A percentile compares a stretch with the other conserved stretches of the same genome.
phyloP scores from a whole-genome alignment of 108 stramenopile genomes.

The Nitzschia sp. region DNA sequence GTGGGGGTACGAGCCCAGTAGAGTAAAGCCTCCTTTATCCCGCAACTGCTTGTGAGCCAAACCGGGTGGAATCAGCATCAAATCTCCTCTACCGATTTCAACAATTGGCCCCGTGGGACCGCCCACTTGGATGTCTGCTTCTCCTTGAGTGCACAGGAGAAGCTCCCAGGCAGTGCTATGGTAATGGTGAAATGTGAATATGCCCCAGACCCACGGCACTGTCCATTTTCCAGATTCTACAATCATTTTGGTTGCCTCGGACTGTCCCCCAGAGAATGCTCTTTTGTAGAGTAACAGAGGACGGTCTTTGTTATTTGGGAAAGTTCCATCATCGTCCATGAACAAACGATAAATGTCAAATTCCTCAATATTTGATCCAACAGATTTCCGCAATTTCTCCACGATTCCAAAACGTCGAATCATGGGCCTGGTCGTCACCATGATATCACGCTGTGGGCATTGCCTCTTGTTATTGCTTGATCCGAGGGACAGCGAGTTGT shows the following conservation, averaged over 20 bases:
- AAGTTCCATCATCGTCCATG: constrained; percentile 30
- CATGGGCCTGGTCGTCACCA: neutral
- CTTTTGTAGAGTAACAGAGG: constrained; percentile 27
- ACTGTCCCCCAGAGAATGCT: constrained; percentile 17
- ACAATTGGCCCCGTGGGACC: constrained; percentile 24
- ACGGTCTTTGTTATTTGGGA: constrained; percentile 27
- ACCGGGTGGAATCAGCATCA: constrained; percentile 33
- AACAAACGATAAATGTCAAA: constrained; percentile 16
- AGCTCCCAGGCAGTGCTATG: constrained; percentile 39
- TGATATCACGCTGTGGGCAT: no score
- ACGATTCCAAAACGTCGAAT: neutral
- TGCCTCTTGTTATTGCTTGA: no score
- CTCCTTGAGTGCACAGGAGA: constrained; percentile 29
- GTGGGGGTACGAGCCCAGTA: constrained; percentile 32
- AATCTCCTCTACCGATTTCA: constrained; percentile 17
- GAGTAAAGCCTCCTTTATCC: constrained; percentile 26
- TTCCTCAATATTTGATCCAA: neutral
- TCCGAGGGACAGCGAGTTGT: no score
- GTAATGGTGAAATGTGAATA: constrained; percentile 39
- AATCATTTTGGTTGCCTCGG: constrained; percentile 20
- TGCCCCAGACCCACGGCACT: constrained; percentile 39
- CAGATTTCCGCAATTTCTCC: neutral
- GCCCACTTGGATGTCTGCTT: constrained; percentile 27
- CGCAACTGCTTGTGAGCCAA: constrained; percentile 34
- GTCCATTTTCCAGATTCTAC: constrained; percentile 17